Evolutionary conservation across 257 asterid genomes (phyloP).

Genomic region (Eucommia ulmoides): DNA sequence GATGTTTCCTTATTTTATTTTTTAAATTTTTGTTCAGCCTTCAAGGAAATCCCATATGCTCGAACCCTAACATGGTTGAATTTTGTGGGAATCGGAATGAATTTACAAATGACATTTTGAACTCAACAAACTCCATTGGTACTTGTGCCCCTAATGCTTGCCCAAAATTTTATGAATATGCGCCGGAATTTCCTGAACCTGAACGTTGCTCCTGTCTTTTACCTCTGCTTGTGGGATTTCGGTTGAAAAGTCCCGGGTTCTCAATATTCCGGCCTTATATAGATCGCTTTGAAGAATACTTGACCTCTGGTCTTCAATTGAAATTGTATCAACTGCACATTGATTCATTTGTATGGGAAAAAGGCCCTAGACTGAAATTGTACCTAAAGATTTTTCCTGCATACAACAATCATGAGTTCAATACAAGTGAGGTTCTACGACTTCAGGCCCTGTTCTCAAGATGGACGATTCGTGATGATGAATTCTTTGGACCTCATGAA

Average conservation of each 20-base stretch:
- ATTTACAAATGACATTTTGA: conserved; percentile 5
- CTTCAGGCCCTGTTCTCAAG: conserved; percentile 53
- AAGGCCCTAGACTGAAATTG: conserved; percentile 76
- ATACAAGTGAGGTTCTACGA: conserved; percentile 55
- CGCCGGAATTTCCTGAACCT: conserved; percentile 33
- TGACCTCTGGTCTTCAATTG: conserved; percentile 48
- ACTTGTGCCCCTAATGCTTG: conserved; percentile 39
- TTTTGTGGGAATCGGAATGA: conserved; percentile 50
- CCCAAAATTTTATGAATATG: conserved; percentile 50
- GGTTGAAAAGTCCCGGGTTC: conserved; percentile 92
- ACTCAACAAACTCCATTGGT: conserved; percentile 13
- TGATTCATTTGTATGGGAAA: conserved; percentile 38
- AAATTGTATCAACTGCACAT: conserved; percentile 49
- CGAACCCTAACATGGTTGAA: conserved; percentile 12
- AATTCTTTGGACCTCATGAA: conserved; percentile 80
- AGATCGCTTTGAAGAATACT: conserved; percentile 33
- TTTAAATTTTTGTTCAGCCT: conserved; percentile 37
- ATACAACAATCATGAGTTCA: conserved; percentile 30
- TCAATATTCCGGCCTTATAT: conserved; percentile 51
- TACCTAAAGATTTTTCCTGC: conserved; percentile 66
- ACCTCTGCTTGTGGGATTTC: conserved; percentile 69
- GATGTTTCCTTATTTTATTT: neutral
- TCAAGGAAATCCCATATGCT: conserved; percentile 72
- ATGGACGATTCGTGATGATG: conserved; percentile 64
- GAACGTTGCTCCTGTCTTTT: conserved; percentile 58